phyloP scores from a whole-genome alignment of 2,329 filamentous ascomycete species.

The Stromatinia cepivora region DNA sequence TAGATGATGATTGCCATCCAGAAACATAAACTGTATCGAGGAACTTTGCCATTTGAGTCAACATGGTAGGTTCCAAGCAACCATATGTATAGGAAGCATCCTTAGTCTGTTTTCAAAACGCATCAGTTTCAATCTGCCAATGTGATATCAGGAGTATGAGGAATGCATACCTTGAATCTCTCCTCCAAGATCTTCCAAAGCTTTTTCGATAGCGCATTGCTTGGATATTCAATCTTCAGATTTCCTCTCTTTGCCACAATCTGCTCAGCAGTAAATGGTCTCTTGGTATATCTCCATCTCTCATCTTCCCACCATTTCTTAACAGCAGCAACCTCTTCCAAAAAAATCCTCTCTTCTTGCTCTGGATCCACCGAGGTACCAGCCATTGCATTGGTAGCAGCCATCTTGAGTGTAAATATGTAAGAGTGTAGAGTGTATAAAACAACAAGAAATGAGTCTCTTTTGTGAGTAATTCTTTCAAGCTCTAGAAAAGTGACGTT shows the following conservation, averaged over 20 bases:
- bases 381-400: slow-evolving; percentile 53
- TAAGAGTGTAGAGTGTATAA: slow-evolving; percentile 27
- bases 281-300: slow-evolving; percentile 89
- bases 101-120: slow-evolving; percentile 56
- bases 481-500: neutral
- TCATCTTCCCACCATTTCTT: slow-evolving; percentile 94
- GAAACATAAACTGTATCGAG: slow-evolving; percentile 98
- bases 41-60: slow-evolving; percentile 99
- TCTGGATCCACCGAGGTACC: slow-evolving; percentile 57
- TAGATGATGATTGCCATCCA: slow-evolving; percentile 97
- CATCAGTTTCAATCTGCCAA: slow-evolving; percentile 3
- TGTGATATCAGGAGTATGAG: neutral
- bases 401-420: slow-evolving; percentile 12
- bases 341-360: slow-evolving; percentile 54
- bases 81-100: slow-evolving; percentile 95
- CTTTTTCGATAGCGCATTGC: slow-evolving; percentile 89
- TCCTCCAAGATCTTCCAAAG: slow-evolving; percentile 86
- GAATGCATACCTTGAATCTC: slow-evolving; percentile 68
- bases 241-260: slow-evolving; percentile 95
- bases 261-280: slow-evolving; percentile 93
- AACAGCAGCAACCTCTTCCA: slow-evolving; percentile 80
- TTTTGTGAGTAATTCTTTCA: neutral
- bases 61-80: slow-evolving; percentile 95
- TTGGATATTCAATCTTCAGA: slow-evolving; percentile 87
- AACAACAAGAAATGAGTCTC: neutral